Conservation (phyloP, 176 grass and related monocot genomes). For the Urochloa ruziziensis region DNA sequence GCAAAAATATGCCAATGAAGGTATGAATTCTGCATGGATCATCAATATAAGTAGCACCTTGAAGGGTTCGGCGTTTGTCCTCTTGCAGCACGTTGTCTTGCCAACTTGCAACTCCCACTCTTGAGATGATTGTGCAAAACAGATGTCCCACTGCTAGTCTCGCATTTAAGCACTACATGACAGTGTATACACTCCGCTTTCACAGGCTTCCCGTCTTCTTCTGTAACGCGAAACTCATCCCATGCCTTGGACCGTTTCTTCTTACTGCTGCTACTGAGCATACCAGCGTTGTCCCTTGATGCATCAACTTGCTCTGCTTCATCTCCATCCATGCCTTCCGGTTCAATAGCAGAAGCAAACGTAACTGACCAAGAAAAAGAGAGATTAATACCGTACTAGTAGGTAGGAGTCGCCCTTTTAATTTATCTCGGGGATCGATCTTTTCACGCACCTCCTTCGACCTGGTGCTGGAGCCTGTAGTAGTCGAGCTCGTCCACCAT, state of each 20-base stretch:
- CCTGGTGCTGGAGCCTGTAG: no score
- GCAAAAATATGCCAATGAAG: background rate
- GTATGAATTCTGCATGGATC: background rate
- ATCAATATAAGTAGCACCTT: background rate
- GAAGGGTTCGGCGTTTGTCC: background rate
- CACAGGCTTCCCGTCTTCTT: background rate
- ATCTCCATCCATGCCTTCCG: background rate
- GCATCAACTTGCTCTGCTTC: background rate
- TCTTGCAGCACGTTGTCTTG: background rate
- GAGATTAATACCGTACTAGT: no score
- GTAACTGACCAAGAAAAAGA: background rate
- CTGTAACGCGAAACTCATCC: background rate
- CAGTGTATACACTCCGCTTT: conserved; percentile 21
- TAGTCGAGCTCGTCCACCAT: no score
- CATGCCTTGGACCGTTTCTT: conserved; percentile 19
- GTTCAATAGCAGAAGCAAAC: background rate
- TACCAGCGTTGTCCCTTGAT: background rate
- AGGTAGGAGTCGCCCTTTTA: no score
- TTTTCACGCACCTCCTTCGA: no score
- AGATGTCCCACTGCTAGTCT: background rate
- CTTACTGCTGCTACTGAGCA: background rate
- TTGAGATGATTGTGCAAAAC: conserved; percentile 20
- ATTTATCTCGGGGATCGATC: no score
- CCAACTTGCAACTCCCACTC: background rate
- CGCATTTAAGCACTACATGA: background rate